phyloP scores from a whole-genome alignment of 2,329 filamentous ascomycete genomes.

The Aspergillus fructus region DNA sequence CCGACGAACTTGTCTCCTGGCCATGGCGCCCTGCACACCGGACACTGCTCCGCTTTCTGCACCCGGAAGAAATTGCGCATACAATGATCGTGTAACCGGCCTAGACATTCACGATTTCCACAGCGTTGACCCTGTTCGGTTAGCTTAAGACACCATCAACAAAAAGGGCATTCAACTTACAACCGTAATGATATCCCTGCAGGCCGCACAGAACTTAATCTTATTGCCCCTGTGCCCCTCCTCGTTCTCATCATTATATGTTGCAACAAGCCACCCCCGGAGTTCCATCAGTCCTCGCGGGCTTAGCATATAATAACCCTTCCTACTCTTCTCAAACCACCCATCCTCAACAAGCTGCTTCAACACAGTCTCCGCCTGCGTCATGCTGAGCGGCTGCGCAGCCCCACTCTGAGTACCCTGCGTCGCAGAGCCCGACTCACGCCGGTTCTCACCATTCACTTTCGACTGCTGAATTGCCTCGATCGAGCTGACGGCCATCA shows the following conservation, averaged over 20 bases:
- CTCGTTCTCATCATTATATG: conserved; percentile 75
- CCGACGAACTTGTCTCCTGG: conserved; percentile 53
- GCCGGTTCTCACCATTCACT: conserved; percentile 41
- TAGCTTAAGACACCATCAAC: conserved; percentile 8
- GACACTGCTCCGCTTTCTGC: conserved; percentile 63
- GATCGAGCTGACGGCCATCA: conserved; percentile 77
- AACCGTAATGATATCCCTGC: conserved; percentile 82
- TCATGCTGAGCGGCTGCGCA: conserved; percentile 64
- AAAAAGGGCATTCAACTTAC: conserved; percentile 36
- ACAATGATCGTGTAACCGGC: conserved; percentile 76
- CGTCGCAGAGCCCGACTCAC: conserved; percentile 46
- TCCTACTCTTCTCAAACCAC: conserved; percentile 76
- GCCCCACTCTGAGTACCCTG: conserved; percentile 35
- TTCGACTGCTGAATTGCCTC: conserved; percentile 71
- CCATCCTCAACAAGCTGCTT: conserved; percentile 70
- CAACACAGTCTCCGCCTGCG: conserved; percentile 74
- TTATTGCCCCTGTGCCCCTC: conserved; percentile 59
- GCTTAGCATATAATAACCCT: conserved; percentile 72
- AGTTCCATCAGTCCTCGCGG: conserved; percentile 82
- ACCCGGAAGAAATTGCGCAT: conserved; percentile 70
- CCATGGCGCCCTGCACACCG: conserved; percentile 55
- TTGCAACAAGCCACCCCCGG: conserved; percentile 77
- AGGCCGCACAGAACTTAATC: conserved; percentile 85
- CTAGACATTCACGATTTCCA: conserved; percentile 63
- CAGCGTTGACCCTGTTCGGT: conserved; percentile 68